Percentiles rank a stretch among this genome's conserved stretches.
Conservation (phyloP, 768 basidiomycete species). For the Collybia sordida region DNA sequence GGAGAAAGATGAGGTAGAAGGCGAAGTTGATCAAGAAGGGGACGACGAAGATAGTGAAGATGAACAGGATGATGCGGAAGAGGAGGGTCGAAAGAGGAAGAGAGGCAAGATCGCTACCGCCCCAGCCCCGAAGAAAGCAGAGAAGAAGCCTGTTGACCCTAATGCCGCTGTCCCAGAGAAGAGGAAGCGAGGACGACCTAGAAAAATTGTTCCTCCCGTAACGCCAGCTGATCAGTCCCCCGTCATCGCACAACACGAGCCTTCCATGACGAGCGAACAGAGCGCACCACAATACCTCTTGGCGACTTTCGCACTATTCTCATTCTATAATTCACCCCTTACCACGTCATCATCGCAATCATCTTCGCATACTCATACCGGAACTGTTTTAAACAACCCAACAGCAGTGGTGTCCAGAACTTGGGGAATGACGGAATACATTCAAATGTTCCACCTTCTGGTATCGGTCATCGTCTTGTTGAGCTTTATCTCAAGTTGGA, state of each 20-base stretch:
- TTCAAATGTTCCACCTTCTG: conserved; percentile 66
- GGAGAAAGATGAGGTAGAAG: conserved; percentile 68
- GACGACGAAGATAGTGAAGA: conserved; percentile 61
- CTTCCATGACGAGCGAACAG: conserved; percentile 21
- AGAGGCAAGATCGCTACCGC: conserved; percentile 48
- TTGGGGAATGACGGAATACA: conserved; percentile 50
- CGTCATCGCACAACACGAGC: conserved; percentile 9
- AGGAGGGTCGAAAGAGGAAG: conserved; percentile 57
- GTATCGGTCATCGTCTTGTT: conserved; percentile 64
- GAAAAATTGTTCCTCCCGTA: conserved; percentile 54
- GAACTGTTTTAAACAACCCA: conserved; percentile 48
- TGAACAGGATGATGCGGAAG: conserved; percentile 52
- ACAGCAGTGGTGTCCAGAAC: conserved; percentile 10
- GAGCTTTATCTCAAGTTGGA: conserved; percentile 44
- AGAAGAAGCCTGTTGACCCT: conserved; percentile 41
- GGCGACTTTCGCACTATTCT: conserved; percentile 81
- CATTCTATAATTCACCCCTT: conserved; percentile 79
- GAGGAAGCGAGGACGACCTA: conserved; percentile 80
- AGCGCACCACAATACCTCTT: conserved; percentile 67
- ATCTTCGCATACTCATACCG: conserved; percentile 51
- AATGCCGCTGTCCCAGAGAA: conserved; percentile 58
- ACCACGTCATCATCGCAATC: conserved; percentile 38
- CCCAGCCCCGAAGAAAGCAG: conserved; percentile 41
- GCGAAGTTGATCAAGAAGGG: conserved; percentile 48
- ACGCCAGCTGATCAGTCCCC: conserved; percentile 33